phyloP scores from a whole-genome alignment of 2,329 filamentous ascomycete genomes.

The Pseudocercospora pini-densiflorae region DNA sequence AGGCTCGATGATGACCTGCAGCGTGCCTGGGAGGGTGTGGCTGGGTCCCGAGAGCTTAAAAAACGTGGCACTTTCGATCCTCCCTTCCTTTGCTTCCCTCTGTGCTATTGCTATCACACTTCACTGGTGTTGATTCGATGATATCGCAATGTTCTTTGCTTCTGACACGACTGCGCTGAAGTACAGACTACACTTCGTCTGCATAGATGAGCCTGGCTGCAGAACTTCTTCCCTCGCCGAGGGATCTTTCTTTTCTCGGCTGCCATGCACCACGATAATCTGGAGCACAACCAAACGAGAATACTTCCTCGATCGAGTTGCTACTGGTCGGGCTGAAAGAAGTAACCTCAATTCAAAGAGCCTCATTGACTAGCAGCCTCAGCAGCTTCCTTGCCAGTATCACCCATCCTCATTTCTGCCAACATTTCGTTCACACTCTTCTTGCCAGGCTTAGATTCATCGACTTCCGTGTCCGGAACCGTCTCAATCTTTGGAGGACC shows the following conservation, averaged over 20 bases:
- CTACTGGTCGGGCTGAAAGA: not conserved
- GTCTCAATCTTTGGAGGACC: conserved; percentile 29
- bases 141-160: not conserved
- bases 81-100: not conserved
- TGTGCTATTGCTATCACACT: not conserved
- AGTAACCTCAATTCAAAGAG: not conserved
- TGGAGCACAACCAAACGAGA: not conserved
- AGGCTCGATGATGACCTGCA: not conserved
- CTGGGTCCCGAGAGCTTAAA: not conserved
- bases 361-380: not conserved
- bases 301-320: not conserved
- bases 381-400: not conserved
- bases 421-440: conserved; percentile 39
- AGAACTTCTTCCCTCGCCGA: not conserved
- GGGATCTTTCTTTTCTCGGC: too few species aligned
- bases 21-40: not conserved
- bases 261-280: too few species aligned
- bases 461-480: conserved; percentile 13
- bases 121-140: not conserved
- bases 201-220: not conserved
- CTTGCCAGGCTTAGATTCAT: conserved; percentile 3
- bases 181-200: not conserved
- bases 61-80: not conserved
- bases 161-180: too few species aligned
- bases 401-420: conserved; percentile 31